Evolutionary conservation across 108 stramenopile species (phyloP).

Genomic region (Nannochloropsis oceanica): DNA sequence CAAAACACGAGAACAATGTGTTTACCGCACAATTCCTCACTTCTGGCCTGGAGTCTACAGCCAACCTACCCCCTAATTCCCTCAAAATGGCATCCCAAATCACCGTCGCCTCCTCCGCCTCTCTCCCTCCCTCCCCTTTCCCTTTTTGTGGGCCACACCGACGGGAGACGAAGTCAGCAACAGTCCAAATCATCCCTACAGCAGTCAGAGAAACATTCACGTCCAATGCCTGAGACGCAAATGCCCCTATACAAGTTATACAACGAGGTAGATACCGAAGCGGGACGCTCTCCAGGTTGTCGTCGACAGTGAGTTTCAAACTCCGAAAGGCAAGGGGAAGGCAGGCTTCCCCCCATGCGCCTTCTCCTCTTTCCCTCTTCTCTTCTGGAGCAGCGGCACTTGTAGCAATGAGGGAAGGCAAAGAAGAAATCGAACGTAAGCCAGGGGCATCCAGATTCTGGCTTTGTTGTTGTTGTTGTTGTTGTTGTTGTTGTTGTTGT

Average conservation of each 20-base stretch:
- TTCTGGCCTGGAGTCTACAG: conserved; percentile 13
- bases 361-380: not conserved
- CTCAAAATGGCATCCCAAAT: conserved; percentile 13
- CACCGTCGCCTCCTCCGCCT: not conserved
- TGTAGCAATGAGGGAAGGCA: not conserved
- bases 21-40: conserved; percentile 67
- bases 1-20: conserved; percentile 73
- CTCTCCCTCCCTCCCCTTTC: not conserved
- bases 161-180: conserved; percentile 11
- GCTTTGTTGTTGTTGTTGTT: not conserved
- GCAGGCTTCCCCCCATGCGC: conserved; percentile 26
- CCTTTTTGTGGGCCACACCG: not conserved
- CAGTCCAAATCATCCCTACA: conserved; percentile 22
- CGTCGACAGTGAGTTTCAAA: conserved; percentile 72
- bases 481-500: too few relatives aligned
- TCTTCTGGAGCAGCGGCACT: not conserved
- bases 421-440: too few relatives aligned
- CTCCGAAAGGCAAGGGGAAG: conserved; percentile 59
- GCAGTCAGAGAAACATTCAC: conserved; percentile 77
- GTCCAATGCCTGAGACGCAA: conserved; percentile 63
- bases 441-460: too few relatives aligned
- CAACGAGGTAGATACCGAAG: conserved; percentile 39
- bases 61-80: conserved; percentile 1
- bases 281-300: conserved; percentile 53
- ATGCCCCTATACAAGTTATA: conserved; percentile 66